Evolutionary conservation across 2,329 filamentous ascomycete genomes (phyloP).

Genomic region (Zymoseptoria passerinii): DNA sequence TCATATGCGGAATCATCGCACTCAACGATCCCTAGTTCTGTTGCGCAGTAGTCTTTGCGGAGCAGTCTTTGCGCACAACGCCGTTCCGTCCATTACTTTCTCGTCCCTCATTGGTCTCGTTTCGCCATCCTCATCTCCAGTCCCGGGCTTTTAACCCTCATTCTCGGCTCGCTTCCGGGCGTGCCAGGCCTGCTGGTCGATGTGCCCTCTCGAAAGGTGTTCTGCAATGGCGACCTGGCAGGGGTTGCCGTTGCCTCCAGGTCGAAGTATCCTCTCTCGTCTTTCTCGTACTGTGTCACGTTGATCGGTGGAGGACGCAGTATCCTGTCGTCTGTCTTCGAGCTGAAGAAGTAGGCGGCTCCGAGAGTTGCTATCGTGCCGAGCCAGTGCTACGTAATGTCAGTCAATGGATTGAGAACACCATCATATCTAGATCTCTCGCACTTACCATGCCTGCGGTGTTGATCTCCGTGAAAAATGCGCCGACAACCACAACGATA

Average conservation of each 20-base stretch:
- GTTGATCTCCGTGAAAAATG: constrained; percentile 75
- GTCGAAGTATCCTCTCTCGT: constrained; percentile 32
- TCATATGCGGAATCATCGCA: neutral
- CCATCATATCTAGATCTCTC: neutral
- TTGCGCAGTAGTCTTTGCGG: neutral
- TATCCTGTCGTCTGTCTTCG: constrained; percentile 45
- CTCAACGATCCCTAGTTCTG: neutral
- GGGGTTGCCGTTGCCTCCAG: constrained; percentile 39
- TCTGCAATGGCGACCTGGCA: constrained; percentile 35
- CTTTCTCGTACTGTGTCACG: constrained; percentile 71
- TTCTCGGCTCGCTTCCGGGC: constrained; percentile 29
- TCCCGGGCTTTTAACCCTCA: constrained; percentile 26
- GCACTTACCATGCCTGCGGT: constrained; percentile 62
- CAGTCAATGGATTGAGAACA: constrained; percentile 5
- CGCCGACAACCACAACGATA: constrained; percentile 74
- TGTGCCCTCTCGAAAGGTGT: constrained; percentile 40
- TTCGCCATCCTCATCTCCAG: constrained; percentile 25
- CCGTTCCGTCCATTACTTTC: neutral
- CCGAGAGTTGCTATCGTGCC: constrained; percentile 72
- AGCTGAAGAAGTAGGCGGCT: constrained; percentile 79
- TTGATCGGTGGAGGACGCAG: constrained; percentile 57
- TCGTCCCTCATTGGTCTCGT: constrained; percentile 28
- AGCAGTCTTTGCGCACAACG: neutral
- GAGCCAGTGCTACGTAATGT: constrained; percentile 58
- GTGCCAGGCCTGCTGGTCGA: constrained; percentile 42